A percentile compares a stretch with the other conserved stretches of the same genome.
phyloP scores from a whole-genome alignment of 192 early-diverging fungal genomes.

The Gonapodya sp. region DNA sequence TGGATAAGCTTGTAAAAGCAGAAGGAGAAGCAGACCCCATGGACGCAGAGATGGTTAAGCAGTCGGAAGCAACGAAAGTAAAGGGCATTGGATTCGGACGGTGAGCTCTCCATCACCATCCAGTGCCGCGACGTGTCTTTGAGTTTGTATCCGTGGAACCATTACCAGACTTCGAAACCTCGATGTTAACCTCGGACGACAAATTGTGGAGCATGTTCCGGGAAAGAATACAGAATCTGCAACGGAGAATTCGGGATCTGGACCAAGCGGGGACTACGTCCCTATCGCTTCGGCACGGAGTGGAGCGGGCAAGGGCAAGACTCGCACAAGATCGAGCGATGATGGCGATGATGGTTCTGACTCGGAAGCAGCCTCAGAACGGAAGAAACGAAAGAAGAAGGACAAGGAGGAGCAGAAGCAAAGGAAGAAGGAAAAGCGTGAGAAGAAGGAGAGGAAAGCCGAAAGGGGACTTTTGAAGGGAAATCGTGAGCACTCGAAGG shows the following conservation, averaged over 20 bases:
- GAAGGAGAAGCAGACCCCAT: slow-evolving; percentile 12
- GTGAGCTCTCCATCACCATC: background rate
- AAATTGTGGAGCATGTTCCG: background rate
- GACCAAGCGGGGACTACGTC: background rate
- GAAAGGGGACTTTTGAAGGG: background rate
- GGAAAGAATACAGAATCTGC: background rate
- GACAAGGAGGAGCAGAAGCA: slow-evolving; percentile 7
- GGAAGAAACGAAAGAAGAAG: background rate
- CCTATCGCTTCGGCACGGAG: background rate
- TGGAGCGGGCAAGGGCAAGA: background rate
- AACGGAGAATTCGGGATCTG: background rate
- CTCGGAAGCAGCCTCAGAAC: background rate
- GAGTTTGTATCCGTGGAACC: background rate
- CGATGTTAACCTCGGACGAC: background rate
- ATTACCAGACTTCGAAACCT: background rate
- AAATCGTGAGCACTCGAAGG: background rate
- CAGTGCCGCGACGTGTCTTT: background rate
- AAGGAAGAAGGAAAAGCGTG: slow-evolving; percentile 6
- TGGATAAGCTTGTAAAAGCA: slow-evolving; percentile 30
- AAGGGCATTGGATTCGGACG: slow-evolving; percentile 4
- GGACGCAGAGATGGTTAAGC: slow-evolving; percentile 22
- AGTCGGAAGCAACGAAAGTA: background rate
- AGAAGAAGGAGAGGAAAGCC: background rate
- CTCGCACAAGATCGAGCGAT: background rate
- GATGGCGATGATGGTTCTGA: background rate